These are phyloP conservation scores for Dictyostelium citrinum DNA, from an alignment of 78 protist genomes.

Conservation along the genomic window DNA sequence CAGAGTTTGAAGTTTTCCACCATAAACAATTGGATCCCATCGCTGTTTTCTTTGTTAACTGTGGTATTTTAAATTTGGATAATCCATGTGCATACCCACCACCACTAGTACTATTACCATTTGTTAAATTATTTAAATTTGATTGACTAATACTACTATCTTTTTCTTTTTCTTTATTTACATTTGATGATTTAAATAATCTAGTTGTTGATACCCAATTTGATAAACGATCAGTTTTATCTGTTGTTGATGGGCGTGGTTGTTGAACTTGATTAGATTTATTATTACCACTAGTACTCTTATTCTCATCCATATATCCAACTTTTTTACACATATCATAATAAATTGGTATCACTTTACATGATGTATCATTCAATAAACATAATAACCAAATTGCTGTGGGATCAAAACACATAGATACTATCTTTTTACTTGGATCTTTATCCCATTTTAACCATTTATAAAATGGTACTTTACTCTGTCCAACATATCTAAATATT, in stretches of 20 bases:
- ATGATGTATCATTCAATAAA: slow-evolving; percentile 50
- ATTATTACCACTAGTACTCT: not conserved
- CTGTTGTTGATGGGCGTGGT: not conserved
- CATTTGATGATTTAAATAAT: not conserved
- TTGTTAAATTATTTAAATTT: slow-evolving; percentile 11
- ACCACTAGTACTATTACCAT: not conserved
- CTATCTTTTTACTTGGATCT: slow-evolving; percentile 56
- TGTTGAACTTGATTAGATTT: not conserved
- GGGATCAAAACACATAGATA: slow-evolving; percentile 77
- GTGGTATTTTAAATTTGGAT: slow-evolving; percentile 44
- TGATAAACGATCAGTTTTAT: slow-evolving; percentile 20
- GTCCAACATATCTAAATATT: slow-evolving; percentile 80
- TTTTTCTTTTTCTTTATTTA: not conserved
- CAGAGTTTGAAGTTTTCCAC: slow-evolving; percentile 76
- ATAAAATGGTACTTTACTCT: slow-evolving; percentile 73
- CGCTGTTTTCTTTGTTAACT: slow-evolving; percentile 20
- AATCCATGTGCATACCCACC: not conserved
- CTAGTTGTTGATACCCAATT: not conserved
- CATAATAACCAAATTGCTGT: slow-evolving; percentile 73
- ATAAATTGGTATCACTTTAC: slow-evolving; percentile 60
- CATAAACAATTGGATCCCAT: slow-evolving; percentile 65
- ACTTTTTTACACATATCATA: slow-evolving; percentile 71
- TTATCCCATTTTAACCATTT: slow-evolving; percentile 69
- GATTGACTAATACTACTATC: not conserved
- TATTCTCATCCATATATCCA: slow-evolving; percentile 7